Conservation (phyloP, 2,329 filamentous ascomycete species). For the Sphaerulina populicola region DNA sequence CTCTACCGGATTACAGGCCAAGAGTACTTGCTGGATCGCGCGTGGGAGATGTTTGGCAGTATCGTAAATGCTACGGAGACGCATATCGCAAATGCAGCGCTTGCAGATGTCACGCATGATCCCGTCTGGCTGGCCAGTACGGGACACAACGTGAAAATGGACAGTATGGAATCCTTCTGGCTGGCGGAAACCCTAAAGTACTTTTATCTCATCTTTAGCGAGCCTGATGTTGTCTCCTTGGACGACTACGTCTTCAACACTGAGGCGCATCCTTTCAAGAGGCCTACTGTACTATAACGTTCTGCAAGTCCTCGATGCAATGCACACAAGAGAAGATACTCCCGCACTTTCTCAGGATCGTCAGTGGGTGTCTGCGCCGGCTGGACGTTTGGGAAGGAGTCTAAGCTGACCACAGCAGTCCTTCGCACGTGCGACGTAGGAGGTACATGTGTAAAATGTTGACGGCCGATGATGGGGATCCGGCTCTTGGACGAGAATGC, state of each 20-base stretch:
- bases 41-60: constrained; percentile 45
- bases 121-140: constrained; percentile 32
- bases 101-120: constrained; percentile 37
- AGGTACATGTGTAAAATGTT: too few relatives aligned
- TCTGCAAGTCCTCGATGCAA: too few relatives aligned
- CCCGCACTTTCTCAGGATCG: too few relatives aligned
- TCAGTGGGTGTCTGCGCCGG: too few relatives aligned
- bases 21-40: constrained; percentile 38
- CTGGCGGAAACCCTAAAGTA: constrained; percentile 44
- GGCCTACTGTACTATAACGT: constrained; percentile 14
- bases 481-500: constrained; percentile 1
- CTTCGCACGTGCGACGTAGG: too few relatives aligned
- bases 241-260: constrained; percentile 46
- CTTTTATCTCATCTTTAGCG: constrained; percentile 42
- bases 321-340: too few relatives aligned
- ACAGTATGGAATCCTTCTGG: constrained; percentile 46
- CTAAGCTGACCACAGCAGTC: too few relatives aligned
- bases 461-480: constrained; percentile 3
- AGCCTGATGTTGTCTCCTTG: constrained; percentile 37
- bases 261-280: constrained; percentile 43
- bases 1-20: constrained; percentile 54
- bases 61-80: constrained; percentile 40
- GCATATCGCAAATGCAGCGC: constrained; percentile 40
- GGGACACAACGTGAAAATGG: constrained; percentile 26
- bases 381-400: too few relatives aligned